Conservation (phyloP, 768 basidiomycete genomes). For the Pilatotrama ljubarskyi region DNA sequence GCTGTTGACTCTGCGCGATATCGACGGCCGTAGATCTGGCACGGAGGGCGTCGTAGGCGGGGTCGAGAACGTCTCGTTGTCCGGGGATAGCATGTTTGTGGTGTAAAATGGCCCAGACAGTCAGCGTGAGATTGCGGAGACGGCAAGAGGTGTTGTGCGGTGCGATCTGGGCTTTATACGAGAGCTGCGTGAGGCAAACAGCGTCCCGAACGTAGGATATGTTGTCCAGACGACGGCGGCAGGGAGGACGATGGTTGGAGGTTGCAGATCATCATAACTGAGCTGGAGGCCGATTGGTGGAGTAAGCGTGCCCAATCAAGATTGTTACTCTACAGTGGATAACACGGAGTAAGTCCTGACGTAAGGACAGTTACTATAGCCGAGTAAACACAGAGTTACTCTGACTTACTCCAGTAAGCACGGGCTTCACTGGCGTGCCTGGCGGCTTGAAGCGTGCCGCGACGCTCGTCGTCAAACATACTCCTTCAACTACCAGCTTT, state of each 20-base stretch:
- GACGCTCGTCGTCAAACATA: too few species aligned
- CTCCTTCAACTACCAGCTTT: too few species aligned
- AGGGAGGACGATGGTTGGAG: slow-evolving; percentile 5
- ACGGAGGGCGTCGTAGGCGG: slow-evolving; percentile 43
- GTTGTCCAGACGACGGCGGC: slow-evolving; percentile 21
- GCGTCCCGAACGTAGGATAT: not conserved
- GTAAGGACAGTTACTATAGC: too few species aligned
- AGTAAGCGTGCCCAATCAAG: not conserved
- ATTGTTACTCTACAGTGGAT: not conserved
- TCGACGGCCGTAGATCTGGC: slow-evolving; percentile 36
- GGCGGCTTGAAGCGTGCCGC: too few species aligned
- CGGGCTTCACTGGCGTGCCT: too few species aligned
- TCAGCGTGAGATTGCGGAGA: slow-evolving; percentile 2
- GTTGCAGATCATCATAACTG: not conserved
- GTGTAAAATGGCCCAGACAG: not conserved
- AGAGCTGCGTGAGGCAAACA: too few species aligned
- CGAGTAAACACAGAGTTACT: too few species aligned
- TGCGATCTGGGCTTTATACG: slow-evolving; percentile 4
- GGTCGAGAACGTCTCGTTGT: slow-evolving; percentile 44
- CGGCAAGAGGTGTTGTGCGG: not conserved
- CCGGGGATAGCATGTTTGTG: slow-evolving; percentile 31
- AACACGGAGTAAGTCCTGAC: too few species aligned
- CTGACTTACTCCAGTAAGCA: too few species aligned
- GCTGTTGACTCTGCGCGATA: slow-evolving; percentile 37
- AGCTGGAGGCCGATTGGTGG: slow-evolving; percentile 13